Conservation (phyloP, 2,329 filamentous ascomycete species). For the Lachnellula subtilissima region DNA sequence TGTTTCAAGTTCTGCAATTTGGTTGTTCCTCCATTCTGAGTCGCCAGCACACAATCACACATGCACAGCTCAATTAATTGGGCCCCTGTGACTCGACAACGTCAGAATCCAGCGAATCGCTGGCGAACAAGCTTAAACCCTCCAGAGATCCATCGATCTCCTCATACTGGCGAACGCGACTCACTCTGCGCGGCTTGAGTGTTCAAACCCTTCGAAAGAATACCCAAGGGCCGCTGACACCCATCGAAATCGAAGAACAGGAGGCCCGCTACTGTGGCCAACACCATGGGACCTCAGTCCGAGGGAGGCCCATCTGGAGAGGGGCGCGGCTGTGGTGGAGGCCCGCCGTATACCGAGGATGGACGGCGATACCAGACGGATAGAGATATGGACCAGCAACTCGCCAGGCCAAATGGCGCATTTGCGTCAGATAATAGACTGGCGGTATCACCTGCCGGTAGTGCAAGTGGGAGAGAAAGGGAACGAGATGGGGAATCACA, state of each 20-base stretch:
- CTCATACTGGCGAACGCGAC: conserved; percentile 20
- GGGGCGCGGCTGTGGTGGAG: conserved; percentile 21
- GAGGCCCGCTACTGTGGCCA: conserved; percentile 5
- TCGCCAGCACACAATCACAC: conserved; percentile 29
- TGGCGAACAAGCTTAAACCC: conserved; percentile 7
- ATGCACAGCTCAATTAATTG: conserved; percentile 25
- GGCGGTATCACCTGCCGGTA: conserved; percentile 19
- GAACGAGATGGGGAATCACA: conserved; percentile 17
- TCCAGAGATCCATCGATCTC: conserved; percentile 6
- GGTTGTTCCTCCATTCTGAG: conserved; percentile 25
- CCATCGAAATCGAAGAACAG: conserved; percentile 9
- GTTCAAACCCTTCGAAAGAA: conserved; percentile 1
- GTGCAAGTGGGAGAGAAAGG: conserved; percentile 24
- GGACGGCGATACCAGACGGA: conserved; percentile 15
- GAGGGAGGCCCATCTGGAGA: conserved; percentile 33
- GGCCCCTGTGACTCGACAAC: conserved; percentile 27
- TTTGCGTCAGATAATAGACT: conserved; percentile 25
- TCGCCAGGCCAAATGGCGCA: conserved; percentile 25
- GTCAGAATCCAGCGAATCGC: conserved; percentile 16
- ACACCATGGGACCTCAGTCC: conserved; percentile 33
- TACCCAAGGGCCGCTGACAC: background rate
- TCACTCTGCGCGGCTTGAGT: conserved; percentile 6
- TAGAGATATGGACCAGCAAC: conserved; percentile 15
- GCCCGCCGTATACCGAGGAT: conserved; percentile 12
- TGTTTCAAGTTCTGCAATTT: conserved; percentile 30